Evolutionary conservation across 305 asterid species (phyloP), one percentile per base, ranked within the genome.

Genomic region (Andrographis paniculata): DNA sequence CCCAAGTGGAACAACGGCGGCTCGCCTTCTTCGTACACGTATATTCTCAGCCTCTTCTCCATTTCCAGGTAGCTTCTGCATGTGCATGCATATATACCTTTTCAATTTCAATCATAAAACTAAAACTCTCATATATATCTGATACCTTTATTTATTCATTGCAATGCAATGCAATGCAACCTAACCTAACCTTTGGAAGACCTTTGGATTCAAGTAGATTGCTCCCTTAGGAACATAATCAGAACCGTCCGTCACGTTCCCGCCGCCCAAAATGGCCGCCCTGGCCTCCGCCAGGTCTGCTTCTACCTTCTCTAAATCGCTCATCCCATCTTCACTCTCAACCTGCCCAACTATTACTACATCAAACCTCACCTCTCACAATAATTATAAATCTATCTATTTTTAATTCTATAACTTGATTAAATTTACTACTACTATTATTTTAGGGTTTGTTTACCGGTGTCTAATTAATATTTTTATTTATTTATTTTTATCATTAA

Each of bases 151-250:
- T n/a, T n/a, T n/a, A n/a, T n/a, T n/a, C n/a, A n/a, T n/a, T n/a
- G n/a, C n/a, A n/a, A n/a, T n/a, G n/a, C n/a, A n/a, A n/a, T n/a
- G n/a, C n/a, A n/a, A n/a, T n/a, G n/a, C n/a, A n/a, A n/a, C n/a
- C n/a, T n/a, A n/a, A n/a, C n/a, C n/a, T n/a, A n/a, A 80, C 95
- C 84, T 76, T 49, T 73, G 87, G 20, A 85, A 85, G 24, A 55
- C 60, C 9, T 68, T 59, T 23, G 93, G 66, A 16, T 74, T 73
- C 84, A 75, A 72, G 50, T 85, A 81, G 80, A 73, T 81, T 1
- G 80, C 87, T 0, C 93, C 82, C 11, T 42, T 17, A 0, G 94
- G 94, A 21, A 73, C 24, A 61, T 74, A 85, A 15, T 74, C 80
- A 3, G 77, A 73, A 58, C 72, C 91, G 1, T 35, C 21, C 14